Conservation (phyloP, 2,329 filamentous ascomycete species). For the Alternaria viburni region DNA sequence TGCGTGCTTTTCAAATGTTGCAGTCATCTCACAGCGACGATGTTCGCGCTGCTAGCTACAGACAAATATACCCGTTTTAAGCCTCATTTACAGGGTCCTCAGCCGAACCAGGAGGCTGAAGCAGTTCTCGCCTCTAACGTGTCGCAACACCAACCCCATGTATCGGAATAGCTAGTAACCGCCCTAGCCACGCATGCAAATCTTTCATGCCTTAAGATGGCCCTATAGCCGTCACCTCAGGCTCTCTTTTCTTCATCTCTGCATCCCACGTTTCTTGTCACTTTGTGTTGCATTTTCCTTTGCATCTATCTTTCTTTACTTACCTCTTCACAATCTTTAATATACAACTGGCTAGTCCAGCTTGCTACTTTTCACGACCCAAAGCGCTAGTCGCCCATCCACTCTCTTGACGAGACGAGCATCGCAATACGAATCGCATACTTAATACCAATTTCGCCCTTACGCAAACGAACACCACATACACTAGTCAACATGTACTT, state of each 20-base stretch:
- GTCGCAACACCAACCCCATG: slow-evolving; percentile 43
- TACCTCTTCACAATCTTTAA: slow-evolving; percentile 40
- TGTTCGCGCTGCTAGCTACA: neutral
- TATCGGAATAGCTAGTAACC: slow-evolving; percentile 42
- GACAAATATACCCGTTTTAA: neutral
- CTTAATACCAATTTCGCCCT: slow-evolving; percentile 21
- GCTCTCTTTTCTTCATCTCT: slow-evolving; percentile 37
- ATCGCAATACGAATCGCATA: slow-evolving; percentile 26
- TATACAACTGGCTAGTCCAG: slow-evolving; percentile 47
- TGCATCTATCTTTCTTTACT: slow-evolving; percentile 41
- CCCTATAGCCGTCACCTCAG: slow-evolving; percentile 41
- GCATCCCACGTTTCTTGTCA: slow-evolving; percentile 31
- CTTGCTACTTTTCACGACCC: slow-evolving; percentile 11
- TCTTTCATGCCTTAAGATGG: slow-evolving; percentile 49
- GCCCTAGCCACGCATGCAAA: slow-evolving; percentile 29
- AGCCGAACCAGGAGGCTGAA: slow-evolving; percentile 42
- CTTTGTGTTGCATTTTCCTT: slow-evolving; percentile 36
- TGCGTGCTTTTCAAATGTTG: neutral
- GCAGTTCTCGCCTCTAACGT: slow-evolving; percentile 45
- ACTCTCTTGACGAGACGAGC: slow-evolving; percentile 31
- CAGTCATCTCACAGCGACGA: neutral
- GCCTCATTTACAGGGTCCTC: slow-evolving; percentile 29
- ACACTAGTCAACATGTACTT: slow-evolving; percentile 40
- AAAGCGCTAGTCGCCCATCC: slow-evolving; percentile 49
- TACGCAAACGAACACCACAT: slow-evolving; percentile 8